Evolutionary conservation across 1,284 basidiomycete genomes (phyloP).

Genomic region (Pseudozyma sp.): DNA sequence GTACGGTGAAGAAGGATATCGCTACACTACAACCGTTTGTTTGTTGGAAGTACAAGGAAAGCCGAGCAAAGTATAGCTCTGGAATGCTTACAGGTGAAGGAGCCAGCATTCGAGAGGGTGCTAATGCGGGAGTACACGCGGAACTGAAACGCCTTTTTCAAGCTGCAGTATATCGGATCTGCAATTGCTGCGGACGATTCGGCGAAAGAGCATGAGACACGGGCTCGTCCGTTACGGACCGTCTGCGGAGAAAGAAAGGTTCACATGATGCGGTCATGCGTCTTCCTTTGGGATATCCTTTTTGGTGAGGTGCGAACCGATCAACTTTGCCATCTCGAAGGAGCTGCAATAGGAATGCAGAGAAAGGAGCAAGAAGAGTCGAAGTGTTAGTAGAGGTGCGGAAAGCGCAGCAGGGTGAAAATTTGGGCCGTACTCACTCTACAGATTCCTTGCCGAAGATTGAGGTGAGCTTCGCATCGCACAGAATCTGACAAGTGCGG

Average conservation of each 20-base stretch:
- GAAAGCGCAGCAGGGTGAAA: not conserved
- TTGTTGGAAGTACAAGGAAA: no score
- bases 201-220: no score
- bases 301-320: constrained; percentile 63
- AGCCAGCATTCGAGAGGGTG: no score
- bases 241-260: no score
- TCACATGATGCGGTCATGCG: constrained; percentile 14
- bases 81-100: no score
- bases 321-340: constrained; percentile 68
- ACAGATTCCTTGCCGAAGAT: constrained; percentile 82
- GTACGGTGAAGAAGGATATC: no score
- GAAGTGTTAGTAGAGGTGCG: not conserved
- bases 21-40: no score
- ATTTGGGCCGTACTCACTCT: constrained; percentile 68
- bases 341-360: constrained; percentile 39
- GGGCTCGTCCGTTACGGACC: no score
- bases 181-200: no score
- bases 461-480: constrained; percentile 77
- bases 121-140: not conserved
- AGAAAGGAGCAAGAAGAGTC: not conserved
- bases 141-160: constrained; percentile 2
- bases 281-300: constrained; percentile 64
- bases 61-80: no score
- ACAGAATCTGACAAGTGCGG: constrained; percentile 76
- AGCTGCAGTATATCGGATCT: no score